These are phyloP conservation scores for Geranium brycei DNA, from an alignment of 345 rosid species.

Conservation along the genomic window DNA sequence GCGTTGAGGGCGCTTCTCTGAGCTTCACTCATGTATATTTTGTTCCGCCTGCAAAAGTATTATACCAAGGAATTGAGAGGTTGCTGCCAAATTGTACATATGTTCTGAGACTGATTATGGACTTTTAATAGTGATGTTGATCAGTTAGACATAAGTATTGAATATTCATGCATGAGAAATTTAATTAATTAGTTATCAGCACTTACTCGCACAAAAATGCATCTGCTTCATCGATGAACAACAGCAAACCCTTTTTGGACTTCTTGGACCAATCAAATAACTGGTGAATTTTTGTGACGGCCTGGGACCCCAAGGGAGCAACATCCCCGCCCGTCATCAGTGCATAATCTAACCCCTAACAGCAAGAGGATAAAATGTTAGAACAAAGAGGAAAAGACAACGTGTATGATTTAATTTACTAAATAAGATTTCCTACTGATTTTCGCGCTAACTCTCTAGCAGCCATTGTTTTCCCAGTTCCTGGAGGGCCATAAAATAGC, in stretches of 20 bases:
- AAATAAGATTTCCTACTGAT: constrained; percentile 50
- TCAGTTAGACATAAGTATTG: no score
- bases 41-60: constrained; percentile 52
- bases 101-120: no score
- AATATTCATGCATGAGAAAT: background rate
- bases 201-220: constrained; percentile 99
- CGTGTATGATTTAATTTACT: background rate
- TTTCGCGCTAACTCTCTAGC: constrained; percentile 79
- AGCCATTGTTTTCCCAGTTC: constrained; percentile 99
- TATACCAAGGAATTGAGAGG: no score
- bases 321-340: constrained; percentile 99
- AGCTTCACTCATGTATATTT: constrained; percentile 95
- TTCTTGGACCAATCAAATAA: constrained; percentile 94
- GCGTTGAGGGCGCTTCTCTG: constrained; percentile 95
- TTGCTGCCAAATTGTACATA: no score
- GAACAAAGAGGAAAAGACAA: background rate
- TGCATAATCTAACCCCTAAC: constrained; percentile 95
- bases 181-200: background rate
- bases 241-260: constrained; percentile 68
- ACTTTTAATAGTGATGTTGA: no score
- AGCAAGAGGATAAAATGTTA: constrained; percentile 7
- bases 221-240: constrained; percentile 97
- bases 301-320: constrained; percentile 94
- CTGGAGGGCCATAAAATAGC: constrained; percentile 98
- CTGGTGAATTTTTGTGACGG: constrained; percentile 97